These are phyloP conservation scores for Escallonia herrerae DNA, from an alignment of 129 eudicot species.

Conservation along the genomic window DNA sequence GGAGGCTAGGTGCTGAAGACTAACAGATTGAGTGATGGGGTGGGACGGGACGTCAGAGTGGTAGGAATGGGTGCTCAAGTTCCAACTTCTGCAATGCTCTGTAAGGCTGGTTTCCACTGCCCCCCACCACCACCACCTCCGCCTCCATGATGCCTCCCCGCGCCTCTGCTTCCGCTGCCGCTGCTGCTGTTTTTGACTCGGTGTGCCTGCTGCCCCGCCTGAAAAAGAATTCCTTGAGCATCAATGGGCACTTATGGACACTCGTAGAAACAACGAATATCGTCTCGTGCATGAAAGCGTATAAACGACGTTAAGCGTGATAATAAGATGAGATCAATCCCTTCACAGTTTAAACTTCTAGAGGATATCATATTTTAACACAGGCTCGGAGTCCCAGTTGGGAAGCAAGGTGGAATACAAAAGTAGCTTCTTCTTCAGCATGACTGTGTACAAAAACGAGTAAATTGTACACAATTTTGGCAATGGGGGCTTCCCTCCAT, in stretches of 20 bases:
- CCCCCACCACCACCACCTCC: conserved; percentile 12
- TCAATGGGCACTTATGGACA: not conserved
- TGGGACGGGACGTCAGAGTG: no score
- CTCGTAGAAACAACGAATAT: not conserved
- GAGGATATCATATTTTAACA: no score
- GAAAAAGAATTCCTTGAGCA: not conserved
- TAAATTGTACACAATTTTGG: no score
- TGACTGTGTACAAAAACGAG: no score
- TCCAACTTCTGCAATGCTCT: conserved; percentile 56
- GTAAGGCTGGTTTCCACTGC: conserved; percentile 68
- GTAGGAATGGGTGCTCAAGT: conserved; percentile 11
- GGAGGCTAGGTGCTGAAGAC: not conserved
- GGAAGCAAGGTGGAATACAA: no score
- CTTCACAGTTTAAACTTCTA: no score
- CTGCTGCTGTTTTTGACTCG: conserved; percentile 16
- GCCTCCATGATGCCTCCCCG: conserved; percentile 13
- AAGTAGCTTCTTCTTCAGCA: no score
- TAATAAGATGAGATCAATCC: no score
- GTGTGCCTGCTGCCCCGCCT: conserved; percentile 5
- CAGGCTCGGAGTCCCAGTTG: no score
- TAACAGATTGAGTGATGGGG: not conserved
- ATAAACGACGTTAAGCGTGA: no score
- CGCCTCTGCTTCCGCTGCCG: conserved; percentile 14
- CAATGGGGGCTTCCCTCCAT: no score
- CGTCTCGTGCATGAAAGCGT: no score